Evolutionary conservation across 768 basidiomycete species (phyloP), one percentile per base, ranked within the genome.

Genomic region (Boletales sp.): DNA sequence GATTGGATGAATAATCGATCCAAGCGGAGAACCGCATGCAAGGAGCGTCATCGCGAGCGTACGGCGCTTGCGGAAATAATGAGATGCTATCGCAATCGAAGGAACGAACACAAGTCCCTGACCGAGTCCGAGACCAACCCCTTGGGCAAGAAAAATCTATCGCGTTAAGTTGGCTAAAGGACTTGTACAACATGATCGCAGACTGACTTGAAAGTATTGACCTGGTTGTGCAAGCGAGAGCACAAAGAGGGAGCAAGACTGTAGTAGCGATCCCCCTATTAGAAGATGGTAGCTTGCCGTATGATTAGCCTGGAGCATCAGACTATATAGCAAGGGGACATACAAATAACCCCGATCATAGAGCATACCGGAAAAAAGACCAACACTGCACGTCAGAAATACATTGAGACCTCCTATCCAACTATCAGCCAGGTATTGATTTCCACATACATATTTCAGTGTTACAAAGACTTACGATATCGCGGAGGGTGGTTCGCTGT

Each of bases 321-420:
- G 31, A 34, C 30, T 14, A 19, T 11, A 8, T 7, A 7, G n/a
- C 1, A n/a, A 43, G 8, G 8, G 2, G 24, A 53, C 61, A 15
- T 50, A 76, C 74, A 77, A 79, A 64, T 77, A 75, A 47, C 81
- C 81, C n/a, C 68, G 68, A 46, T 82, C 81, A 52, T 75, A 78
- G 8, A 74, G 69, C 43, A 69, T 58, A 3, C 81, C 81, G 5
- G 73, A 60, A 34, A 78, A 30, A 11, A 76, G 48, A 14, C 78
- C 70, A n/a, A 64, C 51, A 0, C 63, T 58, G 18, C 74, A 54
- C 15, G 68, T 51, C 11, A 78, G 60, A 40, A 75, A 72, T 1
- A 73, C 56, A 52, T 80, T 76, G 15, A 72, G 57, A 24, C 78
- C 74, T 37, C 80, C 81, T 51, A 82, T 74, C 70, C 70, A 74